Evolutionary conservation across 805 yeast genomes (phyloP).

Genomic region (Lipomyces chichibuensis): DNA sequence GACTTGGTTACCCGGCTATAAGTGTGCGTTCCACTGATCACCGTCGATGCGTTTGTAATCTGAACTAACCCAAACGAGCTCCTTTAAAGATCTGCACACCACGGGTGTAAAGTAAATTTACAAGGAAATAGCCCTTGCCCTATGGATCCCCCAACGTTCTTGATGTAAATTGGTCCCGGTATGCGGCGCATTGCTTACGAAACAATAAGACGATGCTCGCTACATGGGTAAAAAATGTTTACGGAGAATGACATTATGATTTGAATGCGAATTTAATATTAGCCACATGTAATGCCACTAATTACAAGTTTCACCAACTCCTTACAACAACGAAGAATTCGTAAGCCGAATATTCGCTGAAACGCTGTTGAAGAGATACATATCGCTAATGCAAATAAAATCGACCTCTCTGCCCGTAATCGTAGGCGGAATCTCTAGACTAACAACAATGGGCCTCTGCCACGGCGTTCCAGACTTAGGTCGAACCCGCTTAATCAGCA

Average conservation of each 20-base stretch:
- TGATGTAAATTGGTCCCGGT: too few species aligned
- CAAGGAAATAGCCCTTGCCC: too few species aligned
- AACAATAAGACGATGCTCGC: too few species aligned
- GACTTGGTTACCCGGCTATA: background rate
- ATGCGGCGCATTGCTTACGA: too few species aligned
- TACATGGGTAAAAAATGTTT: too few species aligned
- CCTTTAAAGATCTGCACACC: too few species aligned
- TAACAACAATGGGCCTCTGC: constrained; percentile 17
- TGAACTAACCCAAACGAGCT: too few species aligned
- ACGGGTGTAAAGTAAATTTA: too few species aligned
- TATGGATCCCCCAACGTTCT: too few species aligned
- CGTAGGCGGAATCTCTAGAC: constrained; percentile 24
- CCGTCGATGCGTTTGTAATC: too few species aligned
- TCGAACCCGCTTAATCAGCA: constrained; percentile 68
- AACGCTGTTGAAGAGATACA: constrained; percentile 11
- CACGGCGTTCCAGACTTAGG: constrained; percentile 54
- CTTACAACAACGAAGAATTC: constrained; percentile 3
- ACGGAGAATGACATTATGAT: too few species aligned
- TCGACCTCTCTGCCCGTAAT: constrained; percentile 15
- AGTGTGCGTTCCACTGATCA: background rate
- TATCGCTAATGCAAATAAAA: constrained; percentile 25
- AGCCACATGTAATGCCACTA: background rate
- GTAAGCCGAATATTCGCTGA: background rate
- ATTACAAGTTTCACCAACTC: background rate
- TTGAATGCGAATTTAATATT: too few species aligned